Evolutionary conservation across 2,329 filamentous ascomycete species (phyloP).

Genomic region (Pyrenophora seminiperda): DNA sequence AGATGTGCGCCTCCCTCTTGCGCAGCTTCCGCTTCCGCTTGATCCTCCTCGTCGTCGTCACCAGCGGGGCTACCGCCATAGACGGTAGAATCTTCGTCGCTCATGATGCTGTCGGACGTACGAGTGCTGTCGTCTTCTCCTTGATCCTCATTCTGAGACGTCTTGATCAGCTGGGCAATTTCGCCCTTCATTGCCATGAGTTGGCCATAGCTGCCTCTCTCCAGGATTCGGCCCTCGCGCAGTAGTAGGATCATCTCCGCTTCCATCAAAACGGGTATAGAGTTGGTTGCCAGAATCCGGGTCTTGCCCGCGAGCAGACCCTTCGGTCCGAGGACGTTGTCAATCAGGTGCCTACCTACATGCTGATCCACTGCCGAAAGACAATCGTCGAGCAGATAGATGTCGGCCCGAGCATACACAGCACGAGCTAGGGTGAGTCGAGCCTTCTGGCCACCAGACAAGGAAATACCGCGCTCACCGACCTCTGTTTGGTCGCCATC

Average conservation of each 20-base stretch:
- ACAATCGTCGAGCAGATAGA: slow-evolving; percentile 93
- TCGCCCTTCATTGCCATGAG: slow-evolving; percentile 93
- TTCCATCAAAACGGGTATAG: slow-evolving; percentile 86
- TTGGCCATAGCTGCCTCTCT: slow-evolving; percentile 88
- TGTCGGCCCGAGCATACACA: slow-evolving; percentile 94
- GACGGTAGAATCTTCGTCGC: slow-evolving; percentile 71
- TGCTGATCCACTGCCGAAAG: slow-evolving; percentile 98
- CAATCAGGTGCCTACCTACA: slow-evolving; percentile 91
- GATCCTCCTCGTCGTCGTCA: slow-evolving; percentile 56
- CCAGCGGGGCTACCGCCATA: slow-evolving; percentile 58
- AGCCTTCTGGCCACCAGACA: slow-evolving; percentile 95
- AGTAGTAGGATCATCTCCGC: slow-evolving; percentile 88
- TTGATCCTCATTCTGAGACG: slow-evolving; percentile 64
- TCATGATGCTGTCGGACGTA: slow-evolving; percentile 61
- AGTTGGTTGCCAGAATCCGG: slow-evolving; percentile 90
- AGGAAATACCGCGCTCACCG: slow-evolving; percentile 92
- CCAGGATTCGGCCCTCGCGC: slow-evolving; percentile 79
- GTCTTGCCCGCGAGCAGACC: slow-evolving; percentile 86
- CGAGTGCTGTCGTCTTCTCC: slow-evolving; percentile 51
- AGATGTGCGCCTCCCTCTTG: slow-evolving; percentile 75
- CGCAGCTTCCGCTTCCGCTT: slow-evolving; percentile 61
- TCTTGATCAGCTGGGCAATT: slow-evolving; percentile 81
- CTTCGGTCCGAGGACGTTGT: slow-evolving; percentile 85
- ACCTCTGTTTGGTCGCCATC: slow-evolving; percentile 97
- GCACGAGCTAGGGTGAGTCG: slow-evolving; percentile 89